A percentile compares a stretch with the other conserved stretches of the same genome.
These are phyloP conservation scores for Pyrenochaeta sp. DNA, from an alignment of 2,329 filamentous ascomycete genomes.

Conservation along the genomic window DNA sequence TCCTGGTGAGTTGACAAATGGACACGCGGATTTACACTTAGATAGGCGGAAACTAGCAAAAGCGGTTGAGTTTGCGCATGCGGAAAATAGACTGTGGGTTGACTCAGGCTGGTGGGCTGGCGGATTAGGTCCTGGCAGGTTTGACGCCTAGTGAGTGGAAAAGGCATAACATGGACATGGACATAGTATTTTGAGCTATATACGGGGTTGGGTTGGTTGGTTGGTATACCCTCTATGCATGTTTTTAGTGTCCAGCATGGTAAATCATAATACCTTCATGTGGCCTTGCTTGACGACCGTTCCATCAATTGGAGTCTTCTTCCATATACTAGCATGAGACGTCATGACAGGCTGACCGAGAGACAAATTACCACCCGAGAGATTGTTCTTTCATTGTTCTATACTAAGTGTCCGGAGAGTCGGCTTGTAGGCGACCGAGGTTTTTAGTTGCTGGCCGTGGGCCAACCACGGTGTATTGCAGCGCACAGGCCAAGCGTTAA, in stretches of 20 bases:
- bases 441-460: background rate
- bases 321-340: too few relatives aligned
- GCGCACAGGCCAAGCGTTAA: conserved; percentile 5
- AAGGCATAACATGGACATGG: background rate
- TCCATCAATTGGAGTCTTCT: too few relatives aligned
- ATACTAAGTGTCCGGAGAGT: too few relatives aligned
- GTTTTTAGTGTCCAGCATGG: background rate
- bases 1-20: conserved; percentile 40
- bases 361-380: too few relatives aligned
- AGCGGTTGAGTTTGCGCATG: conserved; percentile 39
- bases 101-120: conserved; percentile 50
- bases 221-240: background rate
- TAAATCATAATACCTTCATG: background rate
- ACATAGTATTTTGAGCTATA: background rate
- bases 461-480: background rate
- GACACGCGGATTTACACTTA: conserved; percentile 50
- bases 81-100: conserved; percentile 43
- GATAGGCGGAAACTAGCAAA: conserved; percentile 43
- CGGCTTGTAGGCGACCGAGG: too few relatives aligned
- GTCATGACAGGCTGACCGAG: background rate
- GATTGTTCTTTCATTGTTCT: too few relatives aligned
- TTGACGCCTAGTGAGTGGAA: background rate
- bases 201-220: background rate
- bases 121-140: conserved; percentile 25
- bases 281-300: background rate